Percentiles rank a stretch among this genome's conserved stretches.
phyloP scores from a whole-genome alignment of 1,139 yeast species.

The Nakaseomyces glabratus region DNA sequence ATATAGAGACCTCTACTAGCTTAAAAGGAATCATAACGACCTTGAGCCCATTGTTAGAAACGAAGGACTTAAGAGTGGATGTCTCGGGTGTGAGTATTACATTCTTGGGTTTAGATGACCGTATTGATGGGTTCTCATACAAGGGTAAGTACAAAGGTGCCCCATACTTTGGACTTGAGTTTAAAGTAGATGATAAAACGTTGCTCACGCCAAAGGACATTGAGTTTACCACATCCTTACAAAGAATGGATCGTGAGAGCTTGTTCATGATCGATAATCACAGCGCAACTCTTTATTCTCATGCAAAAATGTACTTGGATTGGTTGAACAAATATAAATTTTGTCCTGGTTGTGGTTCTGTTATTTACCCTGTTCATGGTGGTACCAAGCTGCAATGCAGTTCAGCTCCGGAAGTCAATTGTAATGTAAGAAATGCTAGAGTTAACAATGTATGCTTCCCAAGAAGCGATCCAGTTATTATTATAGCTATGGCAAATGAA shows the following conservation, averaged over 20 bases:
- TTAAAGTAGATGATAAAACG: constrained; percentile 32
- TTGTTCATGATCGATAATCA: constrained; percentile 31
- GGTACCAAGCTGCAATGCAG: constrained; percentile 71
- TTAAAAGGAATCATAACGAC: constrained; percentile 13
- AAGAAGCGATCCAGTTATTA: constrained; percentile 80
- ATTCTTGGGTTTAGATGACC: constrained; percentile 56
- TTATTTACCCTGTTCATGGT: constrained; percentile 62
- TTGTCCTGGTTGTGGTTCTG: constrained; percentile 85
- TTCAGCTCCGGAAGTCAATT: constrained; percentile 33
- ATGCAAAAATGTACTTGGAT: constrained; percentile 76
- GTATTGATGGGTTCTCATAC: constrained; percentile 26
- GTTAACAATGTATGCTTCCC: constrained; percentile 67
- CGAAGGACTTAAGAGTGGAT: constrained; percentile 15
- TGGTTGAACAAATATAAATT: constrained; percentile 70
- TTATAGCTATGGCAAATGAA: constrained; percentile 63
- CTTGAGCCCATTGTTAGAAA: constrained; percentile 15
- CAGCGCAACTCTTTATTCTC: constrained; percentile 65
- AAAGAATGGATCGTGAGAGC: constrained; percentile 12
- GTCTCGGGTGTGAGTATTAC: constrained; percentile 34
- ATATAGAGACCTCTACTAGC: constrained; percentile 13
- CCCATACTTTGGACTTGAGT: constrained; percentile 72
- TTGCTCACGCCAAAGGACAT: constrained; percentile 14
- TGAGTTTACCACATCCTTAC: constrained; percentile 8
- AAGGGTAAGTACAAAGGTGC: constrained; percentile 53
- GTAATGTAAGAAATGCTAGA: constrained; percentile 47